Evolutionary conservation across 2,329 filamentous ascomycete genomes (phyloP).

Genomic region (Pseudogymnoascus sp.): DNA sequence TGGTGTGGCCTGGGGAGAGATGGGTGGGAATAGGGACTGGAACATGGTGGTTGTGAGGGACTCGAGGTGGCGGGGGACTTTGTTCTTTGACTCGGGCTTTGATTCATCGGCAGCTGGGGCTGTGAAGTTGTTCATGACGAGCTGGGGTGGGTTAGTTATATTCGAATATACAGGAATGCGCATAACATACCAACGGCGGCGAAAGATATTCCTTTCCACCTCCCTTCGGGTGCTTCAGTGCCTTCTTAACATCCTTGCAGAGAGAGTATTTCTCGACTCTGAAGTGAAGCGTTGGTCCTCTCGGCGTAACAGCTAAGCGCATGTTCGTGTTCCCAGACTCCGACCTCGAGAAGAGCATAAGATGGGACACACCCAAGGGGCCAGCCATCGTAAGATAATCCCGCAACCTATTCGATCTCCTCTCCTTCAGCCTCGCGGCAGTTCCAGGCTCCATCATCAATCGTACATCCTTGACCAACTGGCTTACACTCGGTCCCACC

Average conservation of each 20-base stretch:
- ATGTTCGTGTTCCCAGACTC: slow-evolving; percentile 87
- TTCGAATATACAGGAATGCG: slow-evolving; percentile 16
- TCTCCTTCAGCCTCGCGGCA: slow-evolving; percentile 78
- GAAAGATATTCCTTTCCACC: slow-evolving; percentile 79
- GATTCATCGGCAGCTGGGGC: slow-evolving; percentile 45
- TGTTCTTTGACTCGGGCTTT: slow-evolving; percentile 43
- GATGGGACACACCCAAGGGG: slow-evolving; percentile 82
- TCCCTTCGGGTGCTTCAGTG: slow-evolving; percentile 72
- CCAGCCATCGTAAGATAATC: slow-evolving; percentile 96
- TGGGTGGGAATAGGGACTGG: slow-evolving; percentile 90
- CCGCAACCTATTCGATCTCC: slow-evolving; percentile 75
- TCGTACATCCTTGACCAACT: slow-evolving; percentile 84
- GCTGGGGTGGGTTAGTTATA: slow-evolving; percentile 33
- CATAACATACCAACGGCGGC: slow-evolving; percentile 59
- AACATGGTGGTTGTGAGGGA: slow-evolving; percentile 88
- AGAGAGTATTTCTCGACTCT: slow-evolving; percentile 90
- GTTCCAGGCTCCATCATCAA: slow-evolving; percentile 94
- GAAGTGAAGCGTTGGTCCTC: slow-evolving; percentile 90
- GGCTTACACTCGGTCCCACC: slow-evolving; percentile 82
- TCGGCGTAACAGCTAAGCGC: slow-evolving; percentile 75
- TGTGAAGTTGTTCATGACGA: slow-evolving; percentile 98
- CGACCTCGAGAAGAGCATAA: slow-evolving; percentile 87
- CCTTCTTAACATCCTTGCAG: slow-evolving; percentile 78
- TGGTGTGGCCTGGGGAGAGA: slow-evolving; percentile 83
- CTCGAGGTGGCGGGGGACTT: slow-evolving; percentile 90